phyloP scores from a whole-genome alignment of 106 monocot genomes.

The Cymbidium sinense region DNA sequence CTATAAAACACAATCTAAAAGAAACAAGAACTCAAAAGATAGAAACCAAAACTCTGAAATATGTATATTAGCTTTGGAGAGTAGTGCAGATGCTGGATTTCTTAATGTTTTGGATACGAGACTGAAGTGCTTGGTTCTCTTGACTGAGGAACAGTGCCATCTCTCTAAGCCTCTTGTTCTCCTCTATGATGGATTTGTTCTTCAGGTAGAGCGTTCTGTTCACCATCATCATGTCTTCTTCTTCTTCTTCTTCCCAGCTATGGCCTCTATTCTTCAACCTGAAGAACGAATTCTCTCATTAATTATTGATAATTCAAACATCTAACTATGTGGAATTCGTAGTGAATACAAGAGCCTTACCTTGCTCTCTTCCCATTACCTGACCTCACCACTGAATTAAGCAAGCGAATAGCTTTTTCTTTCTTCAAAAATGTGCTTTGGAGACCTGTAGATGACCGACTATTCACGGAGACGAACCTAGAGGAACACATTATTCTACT shows the following conservation, averaged over 20 bases:
- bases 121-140: slow-evolving; percentile 33
- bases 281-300: neutral
- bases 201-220: slow-evolving; percentile 39
- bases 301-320: neutral
- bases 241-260: neutral
- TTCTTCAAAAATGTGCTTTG: neutral
- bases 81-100: neutral
- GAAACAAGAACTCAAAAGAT: no score
- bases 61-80: neutral
- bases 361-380: neutral
- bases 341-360: neutral
- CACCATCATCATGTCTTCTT: slow-evolving; percentile 19
- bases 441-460: neutral
- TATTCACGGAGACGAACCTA: neutral
- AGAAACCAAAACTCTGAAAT: neutral
- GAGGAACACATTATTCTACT: neutral
- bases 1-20: no score
- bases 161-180: slow-evolving; percentile 44
- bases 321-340: neutral
- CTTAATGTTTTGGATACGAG: slow-evolving; percentile 10
- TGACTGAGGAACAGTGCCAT: slow-evolving; percentile 27
- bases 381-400: neutral
- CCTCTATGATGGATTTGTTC: slow-evolving; percentile 47
- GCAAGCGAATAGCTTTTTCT: neutral
- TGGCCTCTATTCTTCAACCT: neutral